Evolutionary conservation across 2,329 filamentous ascomycete species (phyloP).

Genomic region (Paecilomyces niveus): DNA sequence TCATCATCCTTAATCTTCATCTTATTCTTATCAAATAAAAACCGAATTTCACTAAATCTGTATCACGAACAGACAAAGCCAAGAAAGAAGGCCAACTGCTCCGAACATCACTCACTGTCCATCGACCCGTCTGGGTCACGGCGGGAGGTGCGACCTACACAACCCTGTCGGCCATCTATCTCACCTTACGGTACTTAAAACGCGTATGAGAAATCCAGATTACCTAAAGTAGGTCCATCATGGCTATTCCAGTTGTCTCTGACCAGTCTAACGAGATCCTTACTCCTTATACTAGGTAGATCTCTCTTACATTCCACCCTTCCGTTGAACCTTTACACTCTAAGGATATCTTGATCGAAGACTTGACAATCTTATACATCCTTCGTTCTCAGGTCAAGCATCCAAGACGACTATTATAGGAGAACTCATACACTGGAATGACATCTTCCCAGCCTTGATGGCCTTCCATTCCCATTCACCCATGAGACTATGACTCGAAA

Average conservation of each 20-base stretch:
- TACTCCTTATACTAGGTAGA: background rate
- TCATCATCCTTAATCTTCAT: background rate
- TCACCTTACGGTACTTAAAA: conserved; percentile 24
- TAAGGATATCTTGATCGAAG: too few relatives aligned
- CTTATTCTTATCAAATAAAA: background rate
- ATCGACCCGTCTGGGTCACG: conserved; percentile 26
- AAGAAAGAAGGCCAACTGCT: background rate
- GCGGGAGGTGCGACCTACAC: conserved; percentile 25
- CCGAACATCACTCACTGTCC: conserved; percentile 18
- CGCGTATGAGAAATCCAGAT: conserved; percentile 6
- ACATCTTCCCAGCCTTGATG: too few relatives aligned
- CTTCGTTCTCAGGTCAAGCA: too few relatives aligned
- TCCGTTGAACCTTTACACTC: too few relatives aligned
- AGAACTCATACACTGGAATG: too few relatives aligned
- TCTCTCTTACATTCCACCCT: background rate
- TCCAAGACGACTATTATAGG: too few relatives aligned
- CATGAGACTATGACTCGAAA: too few relatives aligned
- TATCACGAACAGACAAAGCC: background rate
- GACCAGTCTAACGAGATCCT: background rate
- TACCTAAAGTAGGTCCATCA: background rate
- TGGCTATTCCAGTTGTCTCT: background rate
- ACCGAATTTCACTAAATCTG: too few relatives aligned
- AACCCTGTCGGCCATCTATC: conserved; percentile 21
- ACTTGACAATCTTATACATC: too few relatives aligned
- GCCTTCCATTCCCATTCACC: too few relatives aligned